Conservation (phyloP, 768 basidiomycete species). For the Gloeostereum incarnatum region DNA sequence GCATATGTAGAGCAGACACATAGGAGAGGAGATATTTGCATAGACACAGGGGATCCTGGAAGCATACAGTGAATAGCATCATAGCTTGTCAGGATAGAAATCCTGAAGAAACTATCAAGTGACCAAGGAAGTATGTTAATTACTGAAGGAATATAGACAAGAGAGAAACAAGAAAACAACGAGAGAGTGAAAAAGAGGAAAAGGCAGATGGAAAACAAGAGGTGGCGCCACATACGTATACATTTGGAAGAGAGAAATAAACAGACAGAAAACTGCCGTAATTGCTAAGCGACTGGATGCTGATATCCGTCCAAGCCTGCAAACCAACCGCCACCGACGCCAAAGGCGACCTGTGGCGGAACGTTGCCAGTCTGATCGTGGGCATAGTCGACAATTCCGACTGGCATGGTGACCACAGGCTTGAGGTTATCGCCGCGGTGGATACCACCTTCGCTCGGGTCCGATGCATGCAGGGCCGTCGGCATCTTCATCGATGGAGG, state of each 20-base stretch:
- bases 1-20: too few relatives aligned
- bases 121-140: too few relatives aligned
- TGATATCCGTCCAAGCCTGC: slow-evolving; percentile 2
- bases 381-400: neutral
- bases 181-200: slow-evolving; percentile 11
- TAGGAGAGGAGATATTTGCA: too few relatives aligned
- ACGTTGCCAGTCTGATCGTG: slow-evolving; percentile 2
- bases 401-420: neutral
- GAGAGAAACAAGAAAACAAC: too few relatives aligned
- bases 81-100: too few relatives aligned
- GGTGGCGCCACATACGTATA: slow-evolving; percentile 7
- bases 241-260: slow-evolving; percentile 7
- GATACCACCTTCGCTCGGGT: too few relatives aligned
- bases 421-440: neutral
- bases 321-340: slow-evolving; percentile 1
- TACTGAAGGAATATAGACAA: too few relatives aligned
- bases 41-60: too few relatives aligned
- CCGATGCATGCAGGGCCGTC: too few relatives aligned
- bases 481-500: too few relatives aligned
- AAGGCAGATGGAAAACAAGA: slow-evolving; percentile 11
- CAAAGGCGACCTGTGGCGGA: slow-evolving; percentile 3
- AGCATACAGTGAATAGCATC: too few relatives aligned
- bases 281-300: slow-evolving; percentile 4
- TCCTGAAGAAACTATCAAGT: too few relatives aligned
- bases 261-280: slow-evolving; percentile 2